Evolutionary conservation across 768 basidiomycete species (phyloP).

Genomic region (Dacryopinax primogenitus): DNA sequence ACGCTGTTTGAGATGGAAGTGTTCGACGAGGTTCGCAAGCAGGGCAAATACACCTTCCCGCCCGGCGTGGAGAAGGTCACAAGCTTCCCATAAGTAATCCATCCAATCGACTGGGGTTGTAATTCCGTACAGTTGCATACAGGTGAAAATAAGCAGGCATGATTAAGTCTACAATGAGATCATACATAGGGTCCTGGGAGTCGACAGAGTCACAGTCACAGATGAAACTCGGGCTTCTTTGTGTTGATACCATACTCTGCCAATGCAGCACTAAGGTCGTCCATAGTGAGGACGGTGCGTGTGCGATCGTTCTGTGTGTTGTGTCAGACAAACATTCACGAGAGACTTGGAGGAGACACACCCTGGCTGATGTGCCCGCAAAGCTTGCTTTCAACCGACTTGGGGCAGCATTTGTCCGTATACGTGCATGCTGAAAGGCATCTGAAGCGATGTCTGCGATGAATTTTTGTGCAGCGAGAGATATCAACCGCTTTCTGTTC

Average conservation of each 20-base stretch:
- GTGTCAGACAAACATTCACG: not conserved
- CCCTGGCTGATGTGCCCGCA: slow-evolving; percentile 56
- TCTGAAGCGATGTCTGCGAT: slow-evolving; percentile 93
- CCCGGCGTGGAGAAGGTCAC: slow-evolving; percentile 46
- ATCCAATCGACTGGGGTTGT: not conserved
- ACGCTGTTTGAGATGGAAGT: slow-evolving; percentile 69
- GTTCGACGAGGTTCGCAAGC: slow-evolving; percentile 67
- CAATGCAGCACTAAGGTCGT: slow-evolving; percentile 84
- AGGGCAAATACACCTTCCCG: slow-evolving; percentile 53
- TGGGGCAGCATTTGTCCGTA: slow-evolving; percentile 68
- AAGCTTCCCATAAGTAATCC: not conserved
- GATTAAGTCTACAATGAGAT: slow-evolving; percentile 9
- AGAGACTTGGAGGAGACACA: slow-evolving; percentile 23
- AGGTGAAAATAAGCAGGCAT: slow-evolving; percentile 5
- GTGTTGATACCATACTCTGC: slow-evolving; percentile 93
- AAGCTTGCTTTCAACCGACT: slow-evolving; percentile 51
- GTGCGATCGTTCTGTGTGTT: slow-evolving; percentile 60
- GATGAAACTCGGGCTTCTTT: slow-evolving; percentile 87
- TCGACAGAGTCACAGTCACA: slow-evolving; percentile 29
- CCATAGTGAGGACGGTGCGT: slow-evolving; percentile 91
- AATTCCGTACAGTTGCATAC: slow-evolving; percentile 1
- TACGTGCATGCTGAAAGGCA: slow-evolving; percentile 94
- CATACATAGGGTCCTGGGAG: not conserved
- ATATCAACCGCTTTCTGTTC: slow-evolving; percentile 77
- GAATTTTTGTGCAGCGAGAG: slow-evolving; percentile 94